Base-by-base conservation (phyloP, 2,329 filamentous ascomycete genomes). In the Cercospora zeae-maydis region DNA sequence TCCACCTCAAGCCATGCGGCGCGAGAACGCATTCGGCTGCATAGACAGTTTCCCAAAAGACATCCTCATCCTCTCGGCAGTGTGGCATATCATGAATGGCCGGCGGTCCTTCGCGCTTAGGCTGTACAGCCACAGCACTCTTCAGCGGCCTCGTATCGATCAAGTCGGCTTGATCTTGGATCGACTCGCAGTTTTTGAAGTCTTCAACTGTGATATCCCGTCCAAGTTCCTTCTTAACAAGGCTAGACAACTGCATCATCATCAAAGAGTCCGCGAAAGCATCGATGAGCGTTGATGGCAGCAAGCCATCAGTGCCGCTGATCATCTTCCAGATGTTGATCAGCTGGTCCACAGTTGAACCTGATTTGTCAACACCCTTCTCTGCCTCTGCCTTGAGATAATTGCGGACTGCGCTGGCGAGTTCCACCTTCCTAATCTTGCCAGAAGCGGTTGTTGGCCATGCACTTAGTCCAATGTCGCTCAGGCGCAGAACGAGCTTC, bases 371-470 rank as follows among this genome's bases (percentile, higher is more conserved):
- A 7, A 73, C 64, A 10, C 65, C 67, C 24, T 61, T 65, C 45
- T 69, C 62, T 53, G 71, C 54, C 64, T 70, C 64, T 27, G 66
- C 66, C 60, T 71, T 66, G 54, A 71, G 63, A 60, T 73, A 73
- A 33, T 73, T 68, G 10, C 67, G 66, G 2, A 75, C 73, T 16
- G 58, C 52, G 36, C 64, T 63, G 30, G 67, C 74, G 24, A 82
- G 67, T 8, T 77, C 67, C 1, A 75, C 74, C 59, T 80, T 81
- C 63, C 77, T 77, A 4, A 80, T 74, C 62, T 83, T 82, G 1
- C 80, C 79, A 10, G 80, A 75, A 1, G 77, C 72, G 1, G 80
- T 82, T 24, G 72, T 70, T 0, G 80, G 80, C 60, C 79, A 77
- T 1, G 63, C 67, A 0, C 75, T 68, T 0, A 81, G 53, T 0